Evolutionary conservation across 495 filamentous ascomycete species (phyloP).

Genomic region (Annulohypoxylon moriforme): DNA sequence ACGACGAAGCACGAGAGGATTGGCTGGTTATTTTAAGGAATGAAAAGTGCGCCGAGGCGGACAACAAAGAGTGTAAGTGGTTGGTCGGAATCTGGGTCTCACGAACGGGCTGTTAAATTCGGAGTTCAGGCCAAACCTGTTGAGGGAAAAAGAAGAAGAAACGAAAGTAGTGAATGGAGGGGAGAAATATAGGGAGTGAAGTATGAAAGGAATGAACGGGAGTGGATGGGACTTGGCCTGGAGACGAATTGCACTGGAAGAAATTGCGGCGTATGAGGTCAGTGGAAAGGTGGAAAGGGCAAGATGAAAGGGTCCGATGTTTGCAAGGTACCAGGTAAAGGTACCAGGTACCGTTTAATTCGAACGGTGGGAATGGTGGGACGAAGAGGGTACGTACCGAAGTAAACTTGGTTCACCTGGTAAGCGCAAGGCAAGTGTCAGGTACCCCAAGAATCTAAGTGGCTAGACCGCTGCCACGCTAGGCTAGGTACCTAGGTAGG

Average conservation of each 20-base stretch:
- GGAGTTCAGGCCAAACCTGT: conserved; percentile 47
- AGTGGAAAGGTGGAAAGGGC: conserved; percentile 14
- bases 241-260: conserved; percentile 12
- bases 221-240: conserved; percentile 27
- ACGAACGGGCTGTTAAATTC: conserved; percentile 45
- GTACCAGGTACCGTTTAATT: conserved; percentile 1
- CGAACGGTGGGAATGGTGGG: not conserved
- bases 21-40: conserved; percentile 51
- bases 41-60: conserved; percentile 50
- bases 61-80: conserved; percentile 46
- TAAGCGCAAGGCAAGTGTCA: not conserved
- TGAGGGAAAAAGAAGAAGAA: conserved; percentile 45
- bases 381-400: conserved; percentile 33
- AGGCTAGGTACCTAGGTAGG: conserved; percentile 20
- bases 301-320: conserved; percentile 39
- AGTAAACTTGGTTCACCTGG: conserved; percentile 15
- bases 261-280: conserved; percentile 32
- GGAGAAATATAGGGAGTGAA: conserved; percentile 48
- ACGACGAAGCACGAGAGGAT: conserved; percentile 34
- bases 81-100: conserved; percentile 43
- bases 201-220: conserved; percentile 46
- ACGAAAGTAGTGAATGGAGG: conserved; percentile 36
- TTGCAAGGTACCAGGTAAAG: conserved; percentile 36
- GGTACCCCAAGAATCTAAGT: conserved; percentile 33
- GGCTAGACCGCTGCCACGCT: conserved; percentile 31